Evolutionary conservation across 177 flowering plant species (phyloP).

Genomic region (Tripterygium wilfordii): DNA sequence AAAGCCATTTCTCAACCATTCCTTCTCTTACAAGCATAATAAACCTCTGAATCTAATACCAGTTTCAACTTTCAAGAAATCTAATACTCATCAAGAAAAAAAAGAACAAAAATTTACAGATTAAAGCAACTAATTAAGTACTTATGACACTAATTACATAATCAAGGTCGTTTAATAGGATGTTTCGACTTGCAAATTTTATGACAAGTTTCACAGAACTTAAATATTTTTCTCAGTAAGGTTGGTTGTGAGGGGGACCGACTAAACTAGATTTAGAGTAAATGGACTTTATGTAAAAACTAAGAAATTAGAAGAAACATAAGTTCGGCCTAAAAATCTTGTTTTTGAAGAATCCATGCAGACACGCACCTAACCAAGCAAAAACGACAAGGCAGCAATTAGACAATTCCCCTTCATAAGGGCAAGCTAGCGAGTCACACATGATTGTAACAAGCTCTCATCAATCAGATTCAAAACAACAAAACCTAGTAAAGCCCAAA

Average conservation of each 20-base stretch:
- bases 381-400: conserved; percentile 53
- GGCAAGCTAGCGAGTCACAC: conserved; percentile 23
- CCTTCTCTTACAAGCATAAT: neutral
- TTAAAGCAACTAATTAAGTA: no score
- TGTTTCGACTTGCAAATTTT: no score
- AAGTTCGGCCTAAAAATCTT: conserved; percentile 22
- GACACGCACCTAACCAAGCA: conserved; percentile 33
- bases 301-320: conserved; percentile 27
- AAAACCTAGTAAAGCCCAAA: conserved; percentile 6
- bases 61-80: neutral
- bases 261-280: neutral
- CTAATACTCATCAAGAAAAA: neutral
- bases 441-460: neutral
- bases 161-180: no score
- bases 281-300: conserved; percentile 39
- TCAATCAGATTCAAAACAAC: conserved; percentile 7
- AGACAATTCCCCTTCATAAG: conserved; percentile 25
- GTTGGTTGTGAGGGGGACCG: neutral
- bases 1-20: conserved; percentile 34
- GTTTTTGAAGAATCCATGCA: conserved; percentile 26
- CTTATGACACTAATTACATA: no score
- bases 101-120: no score
- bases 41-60: neutral
- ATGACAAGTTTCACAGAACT: neutral
- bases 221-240: neutral